phyloP scores from a whole-genome alignment of 2,329 filamentous ascomycete species.

The Lasiodiplodia hormozganensis region DNA sequence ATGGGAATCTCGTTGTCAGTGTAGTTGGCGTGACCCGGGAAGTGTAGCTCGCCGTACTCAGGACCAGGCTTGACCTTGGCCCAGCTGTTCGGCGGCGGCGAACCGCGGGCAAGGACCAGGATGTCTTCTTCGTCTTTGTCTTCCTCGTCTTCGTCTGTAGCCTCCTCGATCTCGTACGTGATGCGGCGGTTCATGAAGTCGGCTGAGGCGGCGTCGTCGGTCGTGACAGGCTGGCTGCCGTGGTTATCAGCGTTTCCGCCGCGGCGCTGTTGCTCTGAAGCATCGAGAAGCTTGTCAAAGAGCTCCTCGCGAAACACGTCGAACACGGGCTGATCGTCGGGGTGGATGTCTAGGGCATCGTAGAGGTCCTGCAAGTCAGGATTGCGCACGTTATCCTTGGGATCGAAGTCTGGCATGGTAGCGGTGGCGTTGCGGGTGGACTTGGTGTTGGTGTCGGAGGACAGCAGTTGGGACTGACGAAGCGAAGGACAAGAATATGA shows the following conservation, averaged over 20 bases:
- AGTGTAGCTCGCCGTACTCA: not conserved
- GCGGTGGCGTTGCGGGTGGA: not conserved
- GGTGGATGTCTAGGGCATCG: not conserved
- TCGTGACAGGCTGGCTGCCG: not conserved
- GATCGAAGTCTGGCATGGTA: not conserved
- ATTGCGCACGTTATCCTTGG: not conserved
- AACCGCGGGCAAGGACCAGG: not conserved
- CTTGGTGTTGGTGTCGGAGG: not conserved
- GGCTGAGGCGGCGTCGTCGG: not conserved
- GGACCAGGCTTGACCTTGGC: not conserved
- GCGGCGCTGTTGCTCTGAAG: not conserved
- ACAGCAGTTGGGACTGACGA: too few species aligned
- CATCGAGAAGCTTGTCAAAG: not conserved
- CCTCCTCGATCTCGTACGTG: not conserved
- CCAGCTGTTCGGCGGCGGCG: not conserved
- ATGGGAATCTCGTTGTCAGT: not conserved
- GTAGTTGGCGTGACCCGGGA: slow-evolving; percentile 6
- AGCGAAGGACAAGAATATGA: too few species aligned
- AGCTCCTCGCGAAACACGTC: not conserved
- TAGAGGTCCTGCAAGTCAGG: not conserved
- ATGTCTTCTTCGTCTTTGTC: not conserved
- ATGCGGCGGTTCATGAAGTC: not conserved
- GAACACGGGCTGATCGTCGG: not conserved
- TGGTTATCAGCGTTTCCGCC: not conserved
- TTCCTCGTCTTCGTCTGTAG: not conserved